A percentile compares a stretch with the other conserved stretches of the same genome.
phyloP scores from a whole-genome alignment of 345 rosid species.

The Gossypioides kirkii region DNA sequence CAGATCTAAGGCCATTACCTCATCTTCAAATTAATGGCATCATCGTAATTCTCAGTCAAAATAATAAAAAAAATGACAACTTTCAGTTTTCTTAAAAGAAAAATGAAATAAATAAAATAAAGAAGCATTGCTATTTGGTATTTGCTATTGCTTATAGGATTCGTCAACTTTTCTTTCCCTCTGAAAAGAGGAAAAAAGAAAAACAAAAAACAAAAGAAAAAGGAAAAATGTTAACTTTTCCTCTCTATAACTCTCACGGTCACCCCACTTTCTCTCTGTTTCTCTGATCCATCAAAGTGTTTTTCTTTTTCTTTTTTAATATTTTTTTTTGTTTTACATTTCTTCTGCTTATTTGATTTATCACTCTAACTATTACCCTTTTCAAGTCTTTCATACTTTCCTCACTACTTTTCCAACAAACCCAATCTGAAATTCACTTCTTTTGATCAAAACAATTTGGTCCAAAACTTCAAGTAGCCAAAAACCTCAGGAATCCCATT shows the following conservation, averaged over 20 bases:
- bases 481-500: not conserved
- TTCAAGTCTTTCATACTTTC: not conserved
- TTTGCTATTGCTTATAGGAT: conserved; percentile 14
- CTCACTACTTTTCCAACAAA: conserved; percentile 1
- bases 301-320: not conserved
- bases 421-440: not conserved
- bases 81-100: not conserved
- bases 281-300: not conserved
- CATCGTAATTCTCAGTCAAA: too few species aligned
- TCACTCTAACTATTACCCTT: not conserved
- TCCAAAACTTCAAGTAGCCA: too few species aligned
- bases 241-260: not conserved
- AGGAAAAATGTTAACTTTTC: not conserved
- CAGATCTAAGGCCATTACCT: too few species aligned
- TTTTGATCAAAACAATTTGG: too few species aligned
- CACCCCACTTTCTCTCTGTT: not conserved
- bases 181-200: not conserved
- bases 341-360: not conserved
- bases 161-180: conserved; percentile 29
- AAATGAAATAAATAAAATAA: not conserved
- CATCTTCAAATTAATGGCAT: too few species aligned
- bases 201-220: not conserved
- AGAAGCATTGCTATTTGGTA: not conserved
- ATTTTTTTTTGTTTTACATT: not conserved
- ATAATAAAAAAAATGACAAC: not conserved